Evolutionary conservation across 306 rosid genomes (phyloP), one percentile per base, ranked within the genome.

Genomic region (Lithocarpus polystachyus): DNA sequence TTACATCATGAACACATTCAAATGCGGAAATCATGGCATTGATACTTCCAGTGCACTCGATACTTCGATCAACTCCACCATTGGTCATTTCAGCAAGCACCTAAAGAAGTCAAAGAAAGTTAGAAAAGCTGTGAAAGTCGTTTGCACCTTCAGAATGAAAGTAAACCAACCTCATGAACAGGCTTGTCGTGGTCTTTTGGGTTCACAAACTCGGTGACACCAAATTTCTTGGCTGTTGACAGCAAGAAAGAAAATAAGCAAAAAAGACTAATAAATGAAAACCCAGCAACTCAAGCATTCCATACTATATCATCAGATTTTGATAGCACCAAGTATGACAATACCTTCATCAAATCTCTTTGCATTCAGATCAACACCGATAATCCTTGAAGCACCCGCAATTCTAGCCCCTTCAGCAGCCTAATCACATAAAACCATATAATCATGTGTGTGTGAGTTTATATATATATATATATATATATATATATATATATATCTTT

Each of bases 331-430:
- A 13, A 2, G 15, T 19, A 13, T 5, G 19, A 23, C 56, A 73
- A 3, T 73, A 90, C 98, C 97, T 89, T 53, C 80, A 64, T 93
- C 98, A 24, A 93, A 93, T 59, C 93, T 82, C 86, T 80, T 81
- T 6, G 92, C 64, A 80, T 89, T 86, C 69, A 93, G 76, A 87
- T 93, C 97, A 80, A 93, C 92, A 22, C 97, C 97, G 56, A 93
- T 92, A 55, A 92, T 93, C 80, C 93, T 86, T 1, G 90, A 56
- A 71, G 95, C 98, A 61, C 95, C 95, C 3, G 91, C 75, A 23
- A 93, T 75, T 77, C 98, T 87, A 40, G 98, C 98, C 14, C 97
- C 98, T 91, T 93, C 97, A 37, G 92, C 92, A 77, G 93, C 97
- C 93, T 91, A 71, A 33, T 45, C 71, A 45, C 14, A 12, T 45